Conservation (phyloP, 148 eudicot species). For the Fagopyrum homotropicum region DNA sequence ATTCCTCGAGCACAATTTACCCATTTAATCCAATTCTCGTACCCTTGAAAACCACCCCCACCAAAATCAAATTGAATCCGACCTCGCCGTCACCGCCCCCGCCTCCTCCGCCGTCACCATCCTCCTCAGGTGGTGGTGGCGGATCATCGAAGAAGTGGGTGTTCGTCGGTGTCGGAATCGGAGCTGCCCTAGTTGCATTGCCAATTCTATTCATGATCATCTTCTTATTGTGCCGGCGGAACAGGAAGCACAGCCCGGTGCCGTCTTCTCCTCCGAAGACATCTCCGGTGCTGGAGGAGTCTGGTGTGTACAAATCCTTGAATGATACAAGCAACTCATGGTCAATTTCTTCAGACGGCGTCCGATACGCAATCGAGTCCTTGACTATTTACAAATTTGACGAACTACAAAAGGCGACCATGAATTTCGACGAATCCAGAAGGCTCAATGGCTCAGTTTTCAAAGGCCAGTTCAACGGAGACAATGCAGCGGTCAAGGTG, state of each 20-base stretch:
- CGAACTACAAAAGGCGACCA: slow-evolving; percentile 52
- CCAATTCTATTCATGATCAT: background rate
- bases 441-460: slow-evolving; percentile 56
- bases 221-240: background rate
- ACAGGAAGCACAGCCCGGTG: background rate
- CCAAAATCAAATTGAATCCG: slow-evolving; percentile 18
- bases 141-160: slow-evolving; percentile 44
- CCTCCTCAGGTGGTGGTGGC: slow-evolving; percentile 18
- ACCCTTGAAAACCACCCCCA: slow-evolving; percentile 42
- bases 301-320: background rate
- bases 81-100: slow-evolving; percentile 15
- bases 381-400: slow-evolving; percentile 47
- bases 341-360: slow-evolving; percentile 41
- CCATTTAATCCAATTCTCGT: slow-evolving; percentile 55
- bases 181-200: slow-evolving; percentile 27
- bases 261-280: background rate
- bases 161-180: slow-evolving; percentile 44
- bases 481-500: slow-evolving; percentile 56
- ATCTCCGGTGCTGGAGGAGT: background rate
- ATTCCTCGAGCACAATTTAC: slow-evolving; percentile 22
- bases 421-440: slow-evolving; percentile 37
- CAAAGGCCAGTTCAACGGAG: slow-evolving; percentile 56
- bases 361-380: slow-evolving; percentile 46
- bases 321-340: slow-evolving; percentile 26
- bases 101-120: slow-evolving; percentile 26